These are phyloP conservation scores for Gracilaria gracilis DNA, from an alignment of 23 red algal species.

Conservation along the genomic window DNA sequence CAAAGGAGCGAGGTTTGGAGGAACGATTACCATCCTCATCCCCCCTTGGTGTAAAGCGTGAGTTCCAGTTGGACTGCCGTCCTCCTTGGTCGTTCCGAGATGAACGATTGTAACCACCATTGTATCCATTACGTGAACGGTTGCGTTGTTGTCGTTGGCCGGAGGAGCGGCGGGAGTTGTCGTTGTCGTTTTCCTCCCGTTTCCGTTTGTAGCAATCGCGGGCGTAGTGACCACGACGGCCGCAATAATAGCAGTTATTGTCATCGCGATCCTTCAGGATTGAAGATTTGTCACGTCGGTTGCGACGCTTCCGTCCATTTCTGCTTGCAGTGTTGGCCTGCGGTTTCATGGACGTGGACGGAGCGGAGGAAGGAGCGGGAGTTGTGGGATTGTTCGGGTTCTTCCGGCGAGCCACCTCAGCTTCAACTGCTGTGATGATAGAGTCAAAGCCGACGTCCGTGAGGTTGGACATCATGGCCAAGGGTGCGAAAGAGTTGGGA, in stretches of 20 bases:
- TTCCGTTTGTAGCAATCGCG: neutral
- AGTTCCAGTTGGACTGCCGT: neutral
- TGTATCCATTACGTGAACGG: neutral
- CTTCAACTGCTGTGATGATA: conserved; percentile 7
- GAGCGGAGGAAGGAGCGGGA: neutral
- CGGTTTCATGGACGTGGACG: neutral
- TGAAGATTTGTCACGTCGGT: neutral
- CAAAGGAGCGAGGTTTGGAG: neutral
- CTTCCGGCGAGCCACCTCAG: conserved; percentile 41
- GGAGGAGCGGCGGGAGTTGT: neutral
- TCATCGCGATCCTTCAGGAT: neutral
- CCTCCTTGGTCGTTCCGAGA: neutral
- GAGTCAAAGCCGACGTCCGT: conserved; percentile 9
- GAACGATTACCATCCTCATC: neutral
- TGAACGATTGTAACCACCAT: neutral
- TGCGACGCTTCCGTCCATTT: neutral
- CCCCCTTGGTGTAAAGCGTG: conserved; percentile 13
- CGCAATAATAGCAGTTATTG: neutral
- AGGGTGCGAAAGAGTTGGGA: conserved; percentile 7
- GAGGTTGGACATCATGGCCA: conserved; percentile 13
- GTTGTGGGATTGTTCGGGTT: neutral
- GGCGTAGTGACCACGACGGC: conserved; percentile 10
- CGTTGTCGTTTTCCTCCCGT: neutral
- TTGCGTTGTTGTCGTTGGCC: too few relatives aligned
- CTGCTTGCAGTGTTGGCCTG: neutral